A percentile compares a stretch with the other conserved stretches of the same genome.
Evolutionary conservation across 2,329 filamentous ascomycete genomes (phyloP).

Genomic region (Paracoccidioides brasiliensis): DNA sequence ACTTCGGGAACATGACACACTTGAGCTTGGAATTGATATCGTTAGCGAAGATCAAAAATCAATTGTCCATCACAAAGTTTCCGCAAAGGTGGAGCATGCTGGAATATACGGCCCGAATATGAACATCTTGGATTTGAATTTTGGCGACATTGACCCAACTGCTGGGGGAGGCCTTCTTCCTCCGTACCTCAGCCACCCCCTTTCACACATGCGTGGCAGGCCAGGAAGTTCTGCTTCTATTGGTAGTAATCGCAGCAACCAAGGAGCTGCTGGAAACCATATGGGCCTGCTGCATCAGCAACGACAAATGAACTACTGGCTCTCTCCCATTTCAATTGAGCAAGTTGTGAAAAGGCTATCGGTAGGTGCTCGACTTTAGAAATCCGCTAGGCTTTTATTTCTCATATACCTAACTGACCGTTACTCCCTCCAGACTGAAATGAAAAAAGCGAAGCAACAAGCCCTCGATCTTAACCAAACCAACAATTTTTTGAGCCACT

Average conservation of each 20-base stretch:
- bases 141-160: conserved; percentile 74
- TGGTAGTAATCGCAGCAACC: conserved; percentile 44
- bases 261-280: conserved; percentile 44
- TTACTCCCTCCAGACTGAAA: conserved; percentile 52
- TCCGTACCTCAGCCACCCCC: conserved; percentile 50
- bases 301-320: conserved; percentile 66
- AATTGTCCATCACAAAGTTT: conserved; percentile 95
- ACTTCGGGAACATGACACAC: conserved; percentile 74
- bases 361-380: conserved; percentile 34
- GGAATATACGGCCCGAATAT: conserved; percentile 59
- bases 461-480: conserved; percentile 74
- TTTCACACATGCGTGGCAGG: conserved; percentile 55
- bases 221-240: conserved; percentile 54
- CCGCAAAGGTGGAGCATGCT: conserved; percentile 90
- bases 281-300: conserved; percentile 53
- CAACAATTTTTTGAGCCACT: conserved; percentile 62
- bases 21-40: conserved; percentile 95
- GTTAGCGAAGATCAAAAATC: conserved; percentile 98
- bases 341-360: conserved; percentile 82
- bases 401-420: conserved; percentile 5
- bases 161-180: conserved; percentile 61
- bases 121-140: conserved; percentile 72
- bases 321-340: conserved; percentile 82
- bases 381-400: neutral
- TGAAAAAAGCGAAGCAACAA: conserved; percentile 79